Percentiles rank a stretch among this genome's conserved stretches.
Evolutionary conservation across 148 eudicot genomes (phyloP).

Genomic region (Persicaria tinctoria): DNA sequence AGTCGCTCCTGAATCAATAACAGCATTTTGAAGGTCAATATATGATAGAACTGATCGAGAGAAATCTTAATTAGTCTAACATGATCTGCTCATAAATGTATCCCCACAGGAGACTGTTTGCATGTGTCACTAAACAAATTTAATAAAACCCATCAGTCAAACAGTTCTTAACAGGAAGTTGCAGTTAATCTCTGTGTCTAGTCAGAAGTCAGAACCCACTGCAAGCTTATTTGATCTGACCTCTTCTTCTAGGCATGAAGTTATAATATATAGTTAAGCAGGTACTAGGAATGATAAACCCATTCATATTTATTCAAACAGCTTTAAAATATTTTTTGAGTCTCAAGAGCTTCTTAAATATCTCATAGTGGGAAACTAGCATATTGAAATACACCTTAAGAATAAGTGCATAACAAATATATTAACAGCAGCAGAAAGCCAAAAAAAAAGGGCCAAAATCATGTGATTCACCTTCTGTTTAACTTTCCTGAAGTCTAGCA

Average conservation of each 20-base stretch:
- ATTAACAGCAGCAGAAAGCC: not conserved
- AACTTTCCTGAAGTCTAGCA: constrained; percentile 87
- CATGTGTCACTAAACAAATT: not conserved
- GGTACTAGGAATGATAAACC: not conserved
- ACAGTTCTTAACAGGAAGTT: not conserved
- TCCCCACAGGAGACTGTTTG: not conserved
- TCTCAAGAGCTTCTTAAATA: not conserved
- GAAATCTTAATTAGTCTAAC: not conserved
- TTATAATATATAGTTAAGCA: not conserved
- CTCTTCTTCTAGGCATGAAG: not conserved
- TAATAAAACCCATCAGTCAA: not conserved
- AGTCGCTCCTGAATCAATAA: constrained; percentile 47
- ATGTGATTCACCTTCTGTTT: constrained; percentile 61
- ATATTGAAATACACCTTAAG: not conserved
- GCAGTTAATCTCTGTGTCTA: not conserved
- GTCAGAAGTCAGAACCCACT: not conserved
- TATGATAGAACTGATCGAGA: not conserved
- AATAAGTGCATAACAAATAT: not conserved
- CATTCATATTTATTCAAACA: not conserved
- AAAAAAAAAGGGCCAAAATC: constrained; percentile 9
- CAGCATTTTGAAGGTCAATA: not conserved
- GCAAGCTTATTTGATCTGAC: not conserved
- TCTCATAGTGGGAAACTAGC: not conserved
- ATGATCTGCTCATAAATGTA: not conserved
- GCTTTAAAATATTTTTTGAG: not conserved